Base-by-base conservation (phyloP, 805 yeast genomes). In the Pichia cephalocereana region DNA sequence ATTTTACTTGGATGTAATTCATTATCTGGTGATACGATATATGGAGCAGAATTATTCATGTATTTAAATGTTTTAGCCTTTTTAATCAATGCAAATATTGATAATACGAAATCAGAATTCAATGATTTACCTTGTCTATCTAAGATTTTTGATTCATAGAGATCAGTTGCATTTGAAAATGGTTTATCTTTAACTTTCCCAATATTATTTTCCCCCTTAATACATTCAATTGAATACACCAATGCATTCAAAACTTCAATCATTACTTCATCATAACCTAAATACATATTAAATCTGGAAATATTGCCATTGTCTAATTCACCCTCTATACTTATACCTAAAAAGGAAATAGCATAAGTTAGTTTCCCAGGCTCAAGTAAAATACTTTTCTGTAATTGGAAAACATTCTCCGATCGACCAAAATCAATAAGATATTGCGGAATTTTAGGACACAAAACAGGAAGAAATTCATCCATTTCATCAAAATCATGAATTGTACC, bases 401-500 rank as follows among this genome's bases (percentile, higher is more conserved):
- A 30, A 3, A 37, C 18, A 17, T 32, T 32, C n/a, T 38, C 15
- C 17, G 36, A 31, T 41, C 26, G 36, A 14, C 43, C 36, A 8
- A 48, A 39, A 34, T 48, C 37, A 2, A 28, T 36, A 6, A 48
- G 39, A 41, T 48, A 48, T 36, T 45, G 37, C 3, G 51, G 51
- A 11, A 36, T 31, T 17, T 41, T 28, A 2, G 48, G 48, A 34
- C 51, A 48, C 28, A 62, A 59, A 39, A 64, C 58, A 5, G 57
- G 63, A 44, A 67, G 52, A 38, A 66, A 64, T 46, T 46, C 66
- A 45, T 65, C 72, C 18, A 81, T 54, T 49, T 80, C 86, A 17
- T 67, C 72, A 44, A 72, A 70, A 23, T 70, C 65, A 41, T 73
- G 75, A 17, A 80, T 64, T 0, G 85, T 78, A 8, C 87, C 86